A percentile compares a stretch with the other conserved stretches of the same genome.
Conservation (phyloP, 1,284 basidiomycete genomes). For the Sanghuangporus baumii region DNA sequence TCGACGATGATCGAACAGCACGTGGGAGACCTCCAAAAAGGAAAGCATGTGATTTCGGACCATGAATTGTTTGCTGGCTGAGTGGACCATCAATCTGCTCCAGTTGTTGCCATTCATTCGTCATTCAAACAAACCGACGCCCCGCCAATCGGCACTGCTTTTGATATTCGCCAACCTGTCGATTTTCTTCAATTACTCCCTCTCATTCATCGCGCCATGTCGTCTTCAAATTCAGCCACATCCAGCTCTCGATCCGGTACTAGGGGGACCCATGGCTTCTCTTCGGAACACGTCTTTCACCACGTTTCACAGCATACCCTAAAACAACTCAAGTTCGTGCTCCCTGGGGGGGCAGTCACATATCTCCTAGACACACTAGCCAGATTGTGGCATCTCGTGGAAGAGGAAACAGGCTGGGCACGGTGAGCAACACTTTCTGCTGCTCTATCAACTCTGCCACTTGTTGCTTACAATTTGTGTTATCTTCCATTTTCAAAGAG, state of each 20-base stretch:
- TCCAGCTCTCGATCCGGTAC: constrained; percentile 4
- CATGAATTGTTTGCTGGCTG: no score
- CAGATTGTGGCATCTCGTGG: constrained; percentile 41
- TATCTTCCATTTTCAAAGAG: constrained; percentile 30
- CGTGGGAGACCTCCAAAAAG: no score
- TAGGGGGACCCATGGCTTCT: not conserved
- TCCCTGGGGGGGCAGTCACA: constrained; percentile 59
- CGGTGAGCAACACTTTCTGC: constrained; percentile 34
- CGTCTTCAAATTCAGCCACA: not conserved
- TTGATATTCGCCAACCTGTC: no score
- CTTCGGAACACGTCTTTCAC: constrained; percentile 3
- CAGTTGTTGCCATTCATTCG: not conserved
- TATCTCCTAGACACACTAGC: constrained; percentile 52
- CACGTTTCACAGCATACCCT: constrained; percentile 41
- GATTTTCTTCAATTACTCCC: not conserved
- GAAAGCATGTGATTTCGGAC: no score
- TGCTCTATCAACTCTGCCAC: not conserved
- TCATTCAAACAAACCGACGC: not conserved
- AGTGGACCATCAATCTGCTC: no score
- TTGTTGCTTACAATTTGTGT: not conserved
- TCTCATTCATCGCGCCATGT: not conserved
- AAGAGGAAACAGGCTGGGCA: constrained; percentile 39
- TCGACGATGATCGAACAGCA: no score
- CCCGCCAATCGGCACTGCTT: not conserved
- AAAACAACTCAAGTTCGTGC: constrained; percentile 65